A percentile compares a stretch with the other conserved stretches of the same genome.
Conservation (phyloP, 768 basidiomycete genomes). For the Holtermannia corniformis region DNA sequence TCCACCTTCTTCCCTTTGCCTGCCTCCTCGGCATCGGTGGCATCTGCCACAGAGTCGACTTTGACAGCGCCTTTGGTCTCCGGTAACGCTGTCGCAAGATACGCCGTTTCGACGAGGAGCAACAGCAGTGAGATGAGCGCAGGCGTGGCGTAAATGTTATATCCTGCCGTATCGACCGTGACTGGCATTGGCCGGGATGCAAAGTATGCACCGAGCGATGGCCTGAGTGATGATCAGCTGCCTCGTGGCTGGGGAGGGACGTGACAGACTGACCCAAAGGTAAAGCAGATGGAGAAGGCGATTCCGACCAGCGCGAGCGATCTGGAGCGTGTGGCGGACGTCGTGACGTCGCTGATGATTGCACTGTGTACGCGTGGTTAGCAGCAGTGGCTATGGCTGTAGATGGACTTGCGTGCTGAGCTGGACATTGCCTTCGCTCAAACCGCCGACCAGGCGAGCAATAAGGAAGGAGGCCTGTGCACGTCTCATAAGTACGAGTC, state of each 20-base stretch:
- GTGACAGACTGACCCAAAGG: slow-evolving; percentile 31
- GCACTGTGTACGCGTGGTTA: slow-evolving; percentile 51
- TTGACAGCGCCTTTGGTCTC: slow-evolving; percentile 60
- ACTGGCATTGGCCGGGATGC: slow-evolving; percentile 70
- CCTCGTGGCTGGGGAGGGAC: background rate
- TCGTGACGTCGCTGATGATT: slow-evolving; percentile 83
- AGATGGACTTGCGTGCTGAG: slow-evolving; percentile 65
- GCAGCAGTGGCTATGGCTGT: background rate
- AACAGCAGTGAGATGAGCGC: slow-evolving; percentile 72
- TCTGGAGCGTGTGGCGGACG: slow-evolving; percentile 66
- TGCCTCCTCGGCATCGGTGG: background rate
- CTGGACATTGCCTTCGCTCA: slow-evolving; percentile 96
- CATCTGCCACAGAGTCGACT: slow-evolving; percentile 19
- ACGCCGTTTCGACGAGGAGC: slow-evolving; percentile 66
- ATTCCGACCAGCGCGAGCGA: slow-evolving; percentile 88
- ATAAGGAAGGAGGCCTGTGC: slow-evolving; percentile 63
- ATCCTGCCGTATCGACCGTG: slow-evolving; percentile 3
- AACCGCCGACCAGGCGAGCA: slow-evolving; percentile 80
- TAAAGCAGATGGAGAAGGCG: slow-evolving; percentile 90
- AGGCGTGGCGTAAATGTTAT: slow-evolving; percentile 83
- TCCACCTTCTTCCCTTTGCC: slow-evolving; percentile 2
- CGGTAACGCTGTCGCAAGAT: slow-evolving; percentile 64
- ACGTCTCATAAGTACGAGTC: background rate
- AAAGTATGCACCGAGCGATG: slow-evolving; percentile 92
- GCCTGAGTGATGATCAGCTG: slow-evolving; percentile 36